Base-by-base conservation (phyloP, 176 grass and related monocot species). In the Rhynchospora tenuis region DNA sequence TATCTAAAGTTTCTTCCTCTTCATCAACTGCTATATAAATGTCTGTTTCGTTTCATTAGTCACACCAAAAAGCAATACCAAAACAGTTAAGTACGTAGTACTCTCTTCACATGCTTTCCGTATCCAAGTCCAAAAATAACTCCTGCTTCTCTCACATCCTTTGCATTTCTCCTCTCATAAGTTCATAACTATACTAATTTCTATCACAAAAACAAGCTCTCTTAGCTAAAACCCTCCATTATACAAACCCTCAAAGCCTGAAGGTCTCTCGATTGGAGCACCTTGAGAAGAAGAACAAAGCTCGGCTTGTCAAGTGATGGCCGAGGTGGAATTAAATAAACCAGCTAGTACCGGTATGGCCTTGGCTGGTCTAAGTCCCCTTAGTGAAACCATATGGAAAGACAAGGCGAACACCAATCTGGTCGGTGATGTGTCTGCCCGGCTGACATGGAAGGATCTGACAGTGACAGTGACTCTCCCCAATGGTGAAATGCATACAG, bases 381-480 rank as follows among this genome's bases (percentile, higher is more conserved):
- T 95, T 24, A 93, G 97, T 71, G 97, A 95, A 89, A 93, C 93
- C 55, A 88, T 99, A 84, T 95, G 97, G 93, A 89, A 86, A 55
- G 89, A 91, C 61, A 94, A 79, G 12, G 14, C 50, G 3, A 85
- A 81, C 17, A 88, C 84, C 3, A 88, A 84, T 57, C 76, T 99
- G 74, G 85, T 96, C 58, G 86, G 93, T 52, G 93, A 99, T 84
- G 93, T 96, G 77, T 95, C 93, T 46, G 91, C 93, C 27, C 42
- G 96, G 91, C 91, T 95, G n/a, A 93, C 96, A 59, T 99, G 96
- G 96, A 95, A 95, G 91, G 91, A 99, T 87, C 86, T 99, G 12
- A 89, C 88, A 47, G 96, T 99, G 46, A 95, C 86, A 22, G 96
- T 95, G 60, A 83, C 89, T n/a, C 89, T 90, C 13, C 84, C 89